Conservation (phyloP, 139 green algal genomes). For the Coccomyxa sp. region DNA sequence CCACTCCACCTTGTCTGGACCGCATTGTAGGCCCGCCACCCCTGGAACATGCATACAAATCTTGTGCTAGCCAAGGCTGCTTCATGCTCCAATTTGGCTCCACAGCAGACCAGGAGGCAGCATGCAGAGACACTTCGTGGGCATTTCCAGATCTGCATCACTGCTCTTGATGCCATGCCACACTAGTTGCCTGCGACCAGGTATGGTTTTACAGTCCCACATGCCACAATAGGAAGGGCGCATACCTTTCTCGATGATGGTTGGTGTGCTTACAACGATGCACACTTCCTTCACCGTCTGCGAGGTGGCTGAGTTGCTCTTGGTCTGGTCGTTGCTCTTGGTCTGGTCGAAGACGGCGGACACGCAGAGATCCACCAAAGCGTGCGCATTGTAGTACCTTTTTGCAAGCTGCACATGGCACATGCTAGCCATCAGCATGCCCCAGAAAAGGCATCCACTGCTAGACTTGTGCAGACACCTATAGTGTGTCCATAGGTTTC, state of each 20-base stretch:
- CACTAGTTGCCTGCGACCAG: no score
- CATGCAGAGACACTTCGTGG: background rate
- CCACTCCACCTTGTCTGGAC: constrained; percentile 8
- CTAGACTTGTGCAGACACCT: background rate
- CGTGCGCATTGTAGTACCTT: constrained; percentile 39
- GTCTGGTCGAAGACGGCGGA: background rate
- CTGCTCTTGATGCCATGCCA: no score
- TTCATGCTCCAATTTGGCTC: background rate
- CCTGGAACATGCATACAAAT: background rate
- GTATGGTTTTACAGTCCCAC: no score
- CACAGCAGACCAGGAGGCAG: background rate
- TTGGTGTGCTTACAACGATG: background rate
- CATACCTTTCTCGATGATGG: background rate
- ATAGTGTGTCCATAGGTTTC: background rate
- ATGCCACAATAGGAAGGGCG: background rate
- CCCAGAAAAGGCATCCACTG: background rate
- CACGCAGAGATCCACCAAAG: constrained; percentile 33
- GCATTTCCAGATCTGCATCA: background rate
- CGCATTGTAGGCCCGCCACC: background rate
- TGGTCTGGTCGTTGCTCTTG: background rate
- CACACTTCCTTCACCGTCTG: background rate
- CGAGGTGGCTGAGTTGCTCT: background rate
- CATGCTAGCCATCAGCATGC: background rate
- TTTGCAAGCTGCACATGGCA: constrained; percentile 29
- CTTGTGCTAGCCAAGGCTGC: background rate